Conservation (phyloP, 1,139 yeast genomes). For the Yamadazyma membranifaciens region DNA sequence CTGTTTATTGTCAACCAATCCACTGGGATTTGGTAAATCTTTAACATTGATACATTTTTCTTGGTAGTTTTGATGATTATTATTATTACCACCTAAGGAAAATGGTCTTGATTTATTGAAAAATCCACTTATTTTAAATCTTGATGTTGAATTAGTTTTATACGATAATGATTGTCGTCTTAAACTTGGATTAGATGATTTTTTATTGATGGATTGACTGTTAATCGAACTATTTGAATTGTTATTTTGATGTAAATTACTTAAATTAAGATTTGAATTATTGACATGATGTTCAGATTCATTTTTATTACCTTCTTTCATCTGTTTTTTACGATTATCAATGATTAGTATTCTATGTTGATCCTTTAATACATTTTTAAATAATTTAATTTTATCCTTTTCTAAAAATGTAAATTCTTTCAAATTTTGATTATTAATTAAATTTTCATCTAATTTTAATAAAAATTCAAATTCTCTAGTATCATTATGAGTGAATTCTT, state of each 20-base stretch:
- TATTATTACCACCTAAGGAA: constrained; percentile 15
- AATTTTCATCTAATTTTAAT: constrained; percentile 40
- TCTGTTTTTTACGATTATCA: constrained; percentile 36
- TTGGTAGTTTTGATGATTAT: constrained; percentile 24
- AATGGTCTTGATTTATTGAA: constrained; percentile 41
- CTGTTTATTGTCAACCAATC: constrained; percentile 40
- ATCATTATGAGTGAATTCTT: constrained; percentile 31
- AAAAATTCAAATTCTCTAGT: constrained; percentile 47
- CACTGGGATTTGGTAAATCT: constrained; percentile 59
- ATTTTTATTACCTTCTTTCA: constrained; percentile 19
- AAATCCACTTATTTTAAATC: constrained; percentile 46
- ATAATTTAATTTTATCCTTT: constrained; percentile 27
- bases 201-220: constrained; percentile 23
- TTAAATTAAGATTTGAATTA: background rate
- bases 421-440: constrained; percentile 26
- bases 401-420: constrained; percentile 29
- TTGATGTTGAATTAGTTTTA: constrained; percentile 38
- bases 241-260: background rate
- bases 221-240: constrained; percentile 5
- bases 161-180: constrained; percentile 44
- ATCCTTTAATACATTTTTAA: constrained; percentile 31
- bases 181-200: constrained; percentile 31
- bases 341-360: constrained; percentile 33
- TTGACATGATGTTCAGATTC: background rate
- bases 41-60: constrained; percentile 52